Conservation (phyloP, 179 eudicot genomes). For the Actinidia chinensis region DNA sequence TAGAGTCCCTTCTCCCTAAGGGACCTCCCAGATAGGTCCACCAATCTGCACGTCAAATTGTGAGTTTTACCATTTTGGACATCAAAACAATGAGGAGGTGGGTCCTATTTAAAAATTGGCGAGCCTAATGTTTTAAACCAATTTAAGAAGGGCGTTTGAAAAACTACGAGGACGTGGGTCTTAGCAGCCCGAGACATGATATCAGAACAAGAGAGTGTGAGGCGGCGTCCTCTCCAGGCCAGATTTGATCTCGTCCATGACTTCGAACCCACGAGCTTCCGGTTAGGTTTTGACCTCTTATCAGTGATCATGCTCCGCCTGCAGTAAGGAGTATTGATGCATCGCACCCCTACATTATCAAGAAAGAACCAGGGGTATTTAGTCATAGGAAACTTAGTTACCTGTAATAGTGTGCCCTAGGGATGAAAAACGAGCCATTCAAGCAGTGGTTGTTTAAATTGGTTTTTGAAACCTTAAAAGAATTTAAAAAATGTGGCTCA, state of each 20-base stretch:
- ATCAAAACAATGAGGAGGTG: too few species aligned
- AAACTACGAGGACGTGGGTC: constrained; percentile 69
- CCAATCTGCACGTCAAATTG: constrained; percentile 44
- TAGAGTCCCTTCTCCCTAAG: constrained; percentile 86
- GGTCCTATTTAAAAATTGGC: not conserved
- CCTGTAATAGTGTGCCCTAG: too few species aligned
- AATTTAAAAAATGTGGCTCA: too few species aligned
- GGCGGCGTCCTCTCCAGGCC: constrained; percentile 83
- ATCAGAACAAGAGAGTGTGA: constrained; percentile 83
- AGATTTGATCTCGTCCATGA: constrained; percentile 72
- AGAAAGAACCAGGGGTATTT: not conserved
- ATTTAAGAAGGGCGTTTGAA: too few species aligned
- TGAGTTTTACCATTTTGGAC: too few species aligned
- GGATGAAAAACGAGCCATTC: too few species aligned
- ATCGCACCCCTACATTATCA: constrained; percentile 70
- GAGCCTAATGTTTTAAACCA: not conserved
- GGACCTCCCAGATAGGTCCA: constrained; percentile 84
- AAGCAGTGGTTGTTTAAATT: too few species aligned
- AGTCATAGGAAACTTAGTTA: too few species aligned
- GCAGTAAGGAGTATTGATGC: constrained; percentile 83
- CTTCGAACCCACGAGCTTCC: constrained; percentile 81
- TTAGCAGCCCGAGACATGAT: constrained; percentile 64
- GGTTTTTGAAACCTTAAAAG: too few species aligned
- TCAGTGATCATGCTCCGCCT: constrained; percentile 60
- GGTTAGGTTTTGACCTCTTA: constrained; percentile 65